Evolutionary conservation across 176 grass and related monocot genomes (phyloP).

Genomic region (Triticum turgidum): DNA sequence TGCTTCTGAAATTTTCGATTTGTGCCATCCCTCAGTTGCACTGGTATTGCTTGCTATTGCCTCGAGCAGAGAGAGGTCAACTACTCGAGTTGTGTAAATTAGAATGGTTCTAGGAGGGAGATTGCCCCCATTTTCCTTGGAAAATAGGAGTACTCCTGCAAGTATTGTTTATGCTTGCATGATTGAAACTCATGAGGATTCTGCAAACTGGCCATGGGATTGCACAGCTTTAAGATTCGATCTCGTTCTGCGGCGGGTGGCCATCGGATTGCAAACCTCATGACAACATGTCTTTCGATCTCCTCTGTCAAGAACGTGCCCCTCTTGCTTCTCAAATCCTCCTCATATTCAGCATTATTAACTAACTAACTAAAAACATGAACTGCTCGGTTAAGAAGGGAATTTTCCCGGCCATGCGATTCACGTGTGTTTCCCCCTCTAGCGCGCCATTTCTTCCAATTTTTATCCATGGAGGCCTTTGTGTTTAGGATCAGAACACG

Average conservation of each 20-base stretch:
- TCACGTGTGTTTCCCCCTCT: neutral
- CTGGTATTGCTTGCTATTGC: neutral
- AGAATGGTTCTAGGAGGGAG: neutral
- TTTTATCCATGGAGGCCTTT: neutral
- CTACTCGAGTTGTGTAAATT: neutral
- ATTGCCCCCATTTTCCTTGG: neutral
- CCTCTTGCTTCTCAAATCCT: neutral
- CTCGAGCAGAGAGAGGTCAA: neutral
- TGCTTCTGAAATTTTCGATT: neutral
- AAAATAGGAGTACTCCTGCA: no score
- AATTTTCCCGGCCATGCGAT: neutral
- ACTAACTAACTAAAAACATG: neutral
- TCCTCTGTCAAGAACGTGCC: neutral
- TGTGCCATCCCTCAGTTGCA: neutral
- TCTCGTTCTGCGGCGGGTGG: no score
- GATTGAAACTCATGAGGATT: neutral
- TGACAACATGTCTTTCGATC: neutral
- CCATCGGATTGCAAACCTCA: neutral
- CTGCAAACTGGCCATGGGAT: neutral
- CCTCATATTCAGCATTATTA: neutral
- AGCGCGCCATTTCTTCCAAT: neutral
- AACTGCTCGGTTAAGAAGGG: neutral
- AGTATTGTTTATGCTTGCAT: neutral
- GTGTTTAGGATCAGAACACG: neutral
- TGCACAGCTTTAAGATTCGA: neutral